phyloP scores from a whole-genome alignment of 2,329 filamentous ascomycete genomes.

The Alternaria brassicicola region DNA sequence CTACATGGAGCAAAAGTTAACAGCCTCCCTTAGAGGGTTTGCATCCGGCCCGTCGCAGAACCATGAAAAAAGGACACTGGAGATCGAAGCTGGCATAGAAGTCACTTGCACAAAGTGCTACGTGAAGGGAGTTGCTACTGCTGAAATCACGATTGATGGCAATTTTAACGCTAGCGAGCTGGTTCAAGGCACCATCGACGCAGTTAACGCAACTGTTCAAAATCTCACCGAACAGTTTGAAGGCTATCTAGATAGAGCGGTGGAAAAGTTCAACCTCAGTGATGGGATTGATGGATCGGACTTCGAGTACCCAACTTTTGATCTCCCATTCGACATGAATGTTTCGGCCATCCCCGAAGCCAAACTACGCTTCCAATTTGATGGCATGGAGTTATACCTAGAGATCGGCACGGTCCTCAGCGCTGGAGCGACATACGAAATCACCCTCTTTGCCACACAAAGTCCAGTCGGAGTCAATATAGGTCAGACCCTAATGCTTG shows the following conservation, averaged over 20 bases:
- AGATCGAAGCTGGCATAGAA: conserved; percentile 42
- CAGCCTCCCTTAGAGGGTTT: not conserved
- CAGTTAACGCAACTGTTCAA: conserved; percentile 22
- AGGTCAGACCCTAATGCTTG: conserved; percentile 51
- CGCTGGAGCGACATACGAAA: conserved; percentile 53
- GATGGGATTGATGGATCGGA: conserved; percentile 28
- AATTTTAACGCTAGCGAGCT: conserved; percentile 50
- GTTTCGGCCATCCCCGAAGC: conserved; percentile 53
- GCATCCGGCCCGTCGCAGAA: conserved; percentile 7
- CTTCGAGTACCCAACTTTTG: conserved; percentile 28
- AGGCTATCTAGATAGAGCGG: conserved; percentile 17
- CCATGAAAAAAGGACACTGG: conserved; percentile 17
- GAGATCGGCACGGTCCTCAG: conserved; percentile 54
- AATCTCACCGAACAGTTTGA: conserved; percentile 23
- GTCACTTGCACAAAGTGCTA: conserved; percentile 59
- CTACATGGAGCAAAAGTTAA: not conserved
- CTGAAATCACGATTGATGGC: conserved; percentile 51
- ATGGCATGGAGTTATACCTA: conserved; percentile 61
- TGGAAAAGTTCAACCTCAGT: conserved; percentile 10
- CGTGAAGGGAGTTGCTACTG: conserved; percentile 55
- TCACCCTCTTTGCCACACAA: conserved; percentile 58
- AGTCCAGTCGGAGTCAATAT: conserved; percentile 53
- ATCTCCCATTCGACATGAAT: conserved; percentile 46
- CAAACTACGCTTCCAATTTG: conserved; percentile 56
- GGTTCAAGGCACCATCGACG: conserved; percentile 15